A percentile compares a stretch with the other conserved stretches of the same genome.
phyloP scores from a whole-genome alignment of 495 filamentous ascomycete species.

The Penicillium manginii region DNA sequence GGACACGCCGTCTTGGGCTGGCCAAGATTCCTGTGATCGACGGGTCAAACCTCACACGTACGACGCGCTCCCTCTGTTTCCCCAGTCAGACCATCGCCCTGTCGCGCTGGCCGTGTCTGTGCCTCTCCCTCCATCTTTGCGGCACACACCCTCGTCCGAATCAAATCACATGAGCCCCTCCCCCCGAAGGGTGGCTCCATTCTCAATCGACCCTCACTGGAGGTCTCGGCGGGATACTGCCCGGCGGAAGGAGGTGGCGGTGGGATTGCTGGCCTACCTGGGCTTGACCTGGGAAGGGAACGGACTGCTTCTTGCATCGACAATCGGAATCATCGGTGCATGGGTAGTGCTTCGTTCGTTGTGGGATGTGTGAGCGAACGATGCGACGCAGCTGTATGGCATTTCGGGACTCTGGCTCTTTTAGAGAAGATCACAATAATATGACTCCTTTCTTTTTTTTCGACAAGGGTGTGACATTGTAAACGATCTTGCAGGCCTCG shows the following conservation, averaged over 20 bases:
- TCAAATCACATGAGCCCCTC: conserved; percentile 24
- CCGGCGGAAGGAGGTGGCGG: conserved; percentile 58
- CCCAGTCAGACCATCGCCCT: conserved; percentile 82
- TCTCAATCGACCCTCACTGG: conserved; percentile 59
- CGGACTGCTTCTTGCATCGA: conserved; percentile 47
- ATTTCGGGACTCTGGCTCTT: conserved; percentile 17
- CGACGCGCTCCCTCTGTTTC: conserved; percentile 71
- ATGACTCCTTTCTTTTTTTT: background rate
- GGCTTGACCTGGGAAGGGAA: conserved; percentile 65
- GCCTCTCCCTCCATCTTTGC: conserved; percentile 47
- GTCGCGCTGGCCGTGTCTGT: conserved; percentile 70
- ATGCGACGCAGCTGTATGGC: background rate
- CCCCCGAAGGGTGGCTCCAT: conserved; percentile 47
- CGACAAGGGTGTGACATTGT: background rate
- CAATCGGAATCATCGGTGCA: conserved; percentile 46
- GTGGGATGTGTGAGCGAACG: conserved; percentile 12
- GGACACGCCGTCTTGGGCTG: conserved; percentile 57
- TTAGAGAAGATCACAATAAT: conserved; percentile 4
- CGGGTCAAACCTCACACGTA: conserved; percentile 62
- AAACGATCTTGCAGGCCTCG: background rate
- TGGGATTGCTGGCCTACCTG: conserved; percentile 60
- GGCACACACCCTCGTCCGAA: conserved; percentile 19
- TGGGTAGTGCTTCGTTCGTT: conserved; percentile 50
- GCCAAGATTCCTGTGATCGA: conserved; percentile 16
- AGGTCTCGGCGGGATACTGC: conserved; percentile 49